Conservation (phyloP, 202 grass and related monocot genomes). For the Zoysia matrella region DNA sequence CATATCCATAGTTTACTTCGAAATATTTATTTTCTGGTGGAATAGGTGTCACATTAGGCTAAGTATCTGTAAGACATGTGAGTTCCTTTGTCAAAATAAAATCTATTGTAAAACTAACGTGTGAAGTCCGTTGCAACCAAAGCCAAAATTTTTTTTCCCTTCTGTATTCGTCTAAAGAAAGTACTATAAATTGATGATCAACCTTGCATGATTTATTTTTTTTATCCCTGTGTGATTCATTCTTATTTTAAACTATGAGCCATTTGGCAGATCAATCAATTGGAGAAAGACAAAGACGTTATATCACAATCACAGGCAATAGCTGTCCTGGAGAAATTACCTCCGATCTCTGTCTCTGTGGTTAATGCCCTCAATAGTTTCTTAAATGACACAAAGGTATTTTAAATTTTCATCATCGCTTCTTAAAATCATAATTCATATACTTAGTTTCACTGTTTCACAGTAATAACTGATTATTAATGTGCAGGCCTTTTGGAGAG, state of each 20-base stretch:
- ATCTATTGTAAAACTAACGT: slow-evolving; percentile 24
- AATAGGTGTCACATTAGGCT: not conserved
- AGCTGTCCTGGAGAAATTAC: slow-evolving; percentile 78
- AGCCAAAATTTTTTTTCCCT: not conserved
- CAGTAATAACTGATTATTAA: slow-evolving; percentile 37
- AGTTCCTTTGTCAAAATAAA: slow-evolving; percentile 7
- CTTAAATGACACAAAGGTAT: slow-evolving; percentile 95
- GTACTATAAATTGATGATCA: not conserved
- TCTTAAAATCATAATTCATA: slow-evolving; percentile 29
- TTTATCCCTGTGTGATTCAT: slow-evolving; percentile 8
- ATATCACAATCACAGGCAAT: slow-evolving; percentile 97
- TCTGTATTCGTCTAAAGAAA: too few relatives aligned
- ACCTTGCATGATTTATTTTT: not conserved
- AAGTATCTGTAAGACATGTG: slow-evolving; percentile 3
- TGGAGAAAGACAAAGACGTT: slow-evolving; percentile 99
- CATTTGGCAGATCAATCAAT: slow-evolving; percentile 89
- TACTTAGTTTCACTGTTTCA: slow-evolving; percentile 13
- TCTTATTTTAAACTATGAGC: slow-evolving; percentile 27
- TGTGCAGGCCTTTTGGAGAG: slow-evolving; percentile 94
- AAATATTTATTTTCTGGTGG: not conserved
- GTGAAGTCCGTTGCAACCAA: slow-evolving; percentile 1
- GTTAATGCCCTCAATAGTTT: slow-evolving; percentile 98
- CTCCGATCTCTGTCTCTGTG: slow-evolving; percentile 81
- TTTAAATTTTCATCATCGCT: slow-evolving; percentile 35
- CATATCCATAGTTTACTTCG: not conserved